Evolutionary conservation across 371 early-diverging fungal genomes (phyloP).

Genomic region (Mucor velutinosus): DNA sequence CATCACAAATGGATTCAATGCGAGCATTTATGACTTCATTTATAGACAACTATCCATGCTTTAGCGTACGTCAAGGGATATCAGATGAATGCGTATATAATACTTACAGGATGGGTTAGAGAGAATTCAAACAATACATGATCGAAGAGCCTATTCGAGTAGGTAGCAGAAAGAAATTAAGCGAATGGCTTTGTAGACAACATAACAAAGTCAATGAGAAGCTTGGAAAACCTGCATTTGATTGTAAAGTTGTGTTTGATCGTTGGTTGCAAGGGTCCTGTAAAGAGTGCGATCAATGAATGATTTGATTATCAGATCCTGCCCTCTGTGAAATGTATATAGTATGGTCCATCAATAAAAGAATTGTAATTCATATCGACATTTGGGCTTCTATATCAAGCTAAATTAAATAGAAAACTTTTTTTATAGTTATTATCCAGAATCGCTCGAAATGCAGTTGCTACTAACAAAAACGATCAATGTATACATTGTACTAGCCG

Average conservation of each 20-base stretch:
- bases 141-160: constrained; percentile 79
- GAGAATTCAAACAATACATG: constrained; percentile 72
- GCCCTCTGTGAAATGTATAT: too few species aligned
- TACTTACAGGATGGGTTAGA: constrained; percentile 2
- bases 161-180: constrained; percentile 64
- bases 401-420: too few species aligned
- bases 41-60: constrained; percentile 94
- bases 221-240: constrained; percentile 87
- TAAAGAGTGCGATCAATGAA: constrained; percentile 64
- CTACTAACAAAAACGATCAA: too few species aligned
- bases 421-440: too few species aligned
- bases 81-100: background rate
- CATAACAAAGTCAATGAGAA: constrained; percentile 96
- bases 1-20: constrained; percentile 78
- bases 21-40: constrained; percentile 71
- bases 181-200: constrained; percentile 87
- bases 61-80: constrained; percentile 7
- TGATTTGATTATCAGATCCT: background rate
- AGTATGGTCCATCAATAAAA: too few species aligned
- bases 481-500: too few species aligned
- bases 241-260: constrained; percentile 87
- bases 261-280: constrained; percentile 83
- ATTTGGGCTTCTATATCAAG: too few species aligned
- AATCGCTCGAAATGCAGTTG: too few species aligned
- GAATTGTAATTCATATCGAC: too few species aligned